Evolutionary conservation across 768 basidiomycete genomes (phyloP).

Genomic region (Kondoa malvinella): DNA sequence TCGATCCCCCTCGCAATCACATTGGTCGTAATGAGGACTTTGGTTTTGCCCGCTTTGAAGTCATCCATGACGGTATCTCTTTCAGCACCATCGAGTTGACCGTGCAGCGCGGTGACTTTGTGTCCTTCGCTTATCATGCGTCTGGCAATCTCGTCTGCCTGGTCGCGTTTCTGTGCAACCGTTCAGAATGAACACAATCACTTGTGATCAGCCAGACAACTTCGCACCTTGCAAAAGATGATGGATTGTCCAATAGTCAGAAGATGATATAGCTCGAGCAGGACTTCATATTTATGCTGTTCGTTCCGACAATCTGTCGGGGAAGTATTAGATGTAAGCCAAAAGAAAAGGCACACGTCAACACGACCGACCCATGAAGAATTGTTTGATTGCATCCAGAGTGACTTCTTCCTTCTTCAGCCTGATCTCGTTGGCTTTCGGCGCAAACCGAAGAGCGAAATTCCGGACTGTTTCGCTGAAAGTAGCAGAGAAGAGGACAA

Average conservation of each 20-base stretch:
- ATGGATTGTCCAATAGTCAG: slow-evolving; percentile 95
- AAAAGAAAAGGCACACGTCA: background rate
- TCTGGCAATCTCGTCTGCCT: slow-evolving; percentile 76
- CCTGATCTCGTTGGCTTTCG: slow-evolving; percentile 88
- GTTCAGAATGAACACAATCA: background rate
- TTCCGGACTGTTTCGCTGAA: slow-evolving; percentile 82
- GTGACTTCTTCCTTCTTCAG: slow-evolving; percentile 83
- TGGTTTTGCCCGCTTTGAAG: slow-evolving; percentile 89
- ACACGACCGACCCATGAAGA: slow-evolving; percentile 68
- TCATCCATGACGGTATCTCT: slow-evolving; percentile 84
- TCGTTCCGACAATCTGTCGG: slow-evolving; percentile 55
- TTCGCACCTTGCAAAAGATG: slow-evolving; percentile 77
- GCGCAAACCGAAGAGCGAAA: slow-evolving; percentile 88
- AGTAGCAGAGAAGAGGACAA: slow-evolving; percentile 93
- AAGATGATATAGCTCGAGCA: slow-evolving; percentile 72
- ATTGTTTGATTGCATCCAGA: slow-evolving; percentile 85
- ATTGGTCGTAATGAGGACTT: slow-evolving; percentile 96
- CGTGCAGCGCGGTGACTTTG: slow-evolving; percentile 88
- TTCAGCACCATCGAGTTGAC: slow-evolving; percentile 73
- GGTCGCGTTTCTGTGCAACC: slow-evolving; percentile 54
- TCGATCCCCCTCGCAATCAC: slow-evolving; percentile 97
- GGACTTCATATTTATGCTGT: slow-evolving; percentile 85
- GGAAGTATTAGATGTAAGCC: background rate
- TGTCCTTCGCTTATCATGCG: slow-evolving; percentile 88
- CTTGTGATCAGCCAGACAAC: background rate